Base-by-base conservation (phyloP, 768 basidiomycete species). In the Mycena olivaceomarginata region DNA sequence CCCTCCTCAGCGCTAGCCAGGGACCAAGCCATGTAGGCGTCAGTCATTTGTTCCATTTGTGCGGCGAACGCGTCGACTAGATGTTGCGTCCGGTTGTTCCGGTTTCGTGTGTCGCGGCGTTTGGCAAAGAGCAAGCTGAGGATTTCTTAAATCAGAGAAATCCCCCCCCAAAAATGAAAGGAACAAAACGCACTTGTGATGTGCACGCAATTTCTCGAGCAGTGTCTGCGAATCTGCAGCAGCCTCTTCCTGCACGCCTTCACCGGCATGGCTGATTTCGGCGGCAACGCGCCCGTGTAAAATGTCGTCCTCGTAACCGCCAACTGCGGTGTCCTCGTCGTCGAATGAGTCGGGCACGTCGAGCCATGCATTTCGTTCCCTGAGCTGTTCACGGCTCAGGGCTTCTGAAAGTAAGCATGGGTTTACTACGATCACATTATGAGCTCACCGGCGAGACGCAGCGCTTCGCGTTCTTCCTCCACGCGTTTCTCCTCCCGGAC, bases 261-360 rank as follows among this genome's bases (percentile, higher is more conserved):
- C 53, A 1, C 67, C 67, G 9, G 53, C 67, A 41, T 68, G 51
- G 53, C 67, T 68, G 39, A 68, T 53, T 18, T 68, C 67, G 20
- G 20, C 67, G 7, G 67, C 20, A 18, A 40, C 25, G 13, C 15
- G 51, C 15, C 67, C 67, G 5, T 51, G 67, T 0, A 68, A 20
- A 8, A 68, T 40, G 48, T 16, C 16, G 48, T 51, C 18, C 15
- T 16, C 48, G 18, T 51, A 51, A 10, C 39, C 51, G 3, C 8
- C 45, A 9, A 20, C 20, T 16, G 22, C 43, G 2, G 39, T 37
- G 22, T 68, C 67, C 3, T 56, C 67, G 31, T 22, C 39, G 39
- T 69, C 56, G 5, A 22, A 57, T 9, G n/a, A 13, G 16, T 57
- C 67, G 20, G 67, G 67, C 1, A 57, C 9, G n/a, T 69, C 53